Base-by-base conservation (phyloP, 345 rosid species). In the Eucalyptus cloeziana region DNA sequence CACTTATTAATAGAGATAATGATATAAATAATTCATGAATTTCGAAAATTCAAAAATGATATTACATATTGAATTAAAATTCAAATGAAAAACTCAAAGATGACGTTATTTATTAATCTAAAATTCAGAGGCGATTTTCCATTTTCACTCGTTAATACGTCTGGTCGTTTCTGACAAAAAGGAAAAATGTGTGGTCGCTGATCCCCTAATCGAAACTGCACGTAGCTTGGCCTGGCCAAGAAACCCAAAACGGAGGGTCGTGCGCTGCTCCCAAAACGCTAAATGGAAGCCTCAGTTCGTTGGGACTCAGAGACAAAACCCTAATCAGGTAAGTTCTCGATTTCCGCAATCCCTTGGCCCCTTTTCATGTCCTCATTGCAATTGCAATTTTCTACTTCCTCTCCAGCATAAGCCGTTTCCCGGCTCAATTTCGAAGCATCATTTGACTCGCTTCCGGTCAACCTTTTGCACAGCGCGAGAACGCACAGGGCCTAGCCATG, bases 401-500 rank as follows among this genome's bases (percentile, higher is more conserved):
- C 71, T 62, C 17, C 37, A 62, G 37, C 16, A 62, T 62, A 12
- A 62, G 33, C 71, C 33, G 40, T n/a, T 64, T 64, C 40, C 9
- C 76, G 9, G 76, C 76, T 64, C 37, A 64, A 19, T 37, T 76
- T 37, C 83, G 24, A 10, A 76, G 45, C 81, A 10, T 19, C 44
- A 19, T 19, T 9, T 33, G 4, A 17, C 44, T 21, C 14, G 83
- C 47, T 37, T 76, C 47, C 11, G 80, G 22, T 33, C 80, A 8
- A 33, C 24, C 7, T 33, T 69, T 76, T 22, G 25, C 83, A 10
- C 47, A 5, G 27, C 27, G 7, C 5, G 14, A 40, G 47, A 5
- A 37, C 45, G 22, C 45, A 6, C 83, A 11, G 83, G 83, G 83
- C 45, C 27, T 5, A 10, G 83, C 12, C 79, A 95, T 95, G 92